Conservation (phyloP, 805 yeast genomes). For the Candida ovalis region DNA sequence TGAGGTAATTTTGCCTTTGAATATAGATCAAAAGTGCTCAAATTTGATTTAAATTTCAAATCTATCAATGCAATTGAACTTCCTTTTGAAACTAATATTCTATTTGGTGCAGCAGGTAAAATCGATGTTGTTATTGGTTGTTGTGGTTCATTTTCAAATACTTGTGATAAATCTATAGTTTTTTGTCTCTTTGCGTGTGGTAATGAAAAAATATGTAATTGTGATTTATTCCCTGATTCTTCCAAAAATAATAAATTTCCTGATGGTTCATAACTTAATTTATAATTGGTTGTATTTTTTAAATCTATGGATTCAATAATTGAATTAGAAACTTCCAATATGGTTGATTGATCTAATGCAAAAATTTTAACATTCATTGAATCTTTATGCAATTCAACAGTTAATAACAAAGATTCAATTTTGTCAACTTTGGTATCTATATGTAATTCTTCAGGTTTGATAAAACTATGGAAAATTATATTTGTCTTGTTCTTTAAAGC, state of each 20-base stretch:
- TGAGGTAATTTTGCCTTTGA: conserved; percentile 23
- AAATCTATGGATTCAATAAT: conserved; percentile 18
- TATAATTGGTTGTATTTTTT: conserved; percentile 7
- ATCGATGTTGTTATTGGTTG: conserved; percentile 28
- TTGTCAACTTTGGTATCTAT: conserved; percentile 17
- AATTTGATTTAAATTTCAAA: conserved; percentile 38
- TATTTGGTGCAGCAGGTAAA: conserved; percentile 39
- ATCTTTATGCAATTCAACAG: conserved; percentile 15
- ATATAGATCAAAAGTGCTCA: conserved; percentile 28
- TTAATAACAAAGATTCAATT: conserved; percentile 19
- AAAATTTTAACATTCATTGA: conserved; percentile 23
- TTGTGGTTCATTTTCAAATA: conserved; percentile 1
- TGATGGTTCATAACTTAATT: conserved; percentile 25
- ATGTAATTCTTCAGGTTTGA: conserved; percentile 24
- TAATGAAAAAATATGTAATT: conserved; percentile 26
- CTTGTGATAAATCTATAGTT: conserved; percentile 14
- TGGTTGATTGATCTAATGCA: conserved; percentile 24
- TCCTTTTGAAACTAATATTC: conserved; percentile 41
- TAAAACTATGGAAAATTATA: conserved; percentile 24
- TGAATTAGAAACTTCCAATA: conserved; percentile 28
- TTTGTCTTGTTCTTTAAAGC: conserved; percentile 8
- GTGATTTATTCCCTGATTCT: conserved; percentile 9
- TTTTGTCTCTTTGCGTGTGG: conserved; percentile 32
- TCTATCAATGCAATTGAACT: conserved; percentile 42
- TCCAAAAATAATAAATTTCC: conserved; percentile 28